Evolutionary conservation across 2,329 filamentous ascomycete species (phyloP), one percentile per base, ranked within the genome.

Genomic region (Pezizomycotina sp.): DNA sequence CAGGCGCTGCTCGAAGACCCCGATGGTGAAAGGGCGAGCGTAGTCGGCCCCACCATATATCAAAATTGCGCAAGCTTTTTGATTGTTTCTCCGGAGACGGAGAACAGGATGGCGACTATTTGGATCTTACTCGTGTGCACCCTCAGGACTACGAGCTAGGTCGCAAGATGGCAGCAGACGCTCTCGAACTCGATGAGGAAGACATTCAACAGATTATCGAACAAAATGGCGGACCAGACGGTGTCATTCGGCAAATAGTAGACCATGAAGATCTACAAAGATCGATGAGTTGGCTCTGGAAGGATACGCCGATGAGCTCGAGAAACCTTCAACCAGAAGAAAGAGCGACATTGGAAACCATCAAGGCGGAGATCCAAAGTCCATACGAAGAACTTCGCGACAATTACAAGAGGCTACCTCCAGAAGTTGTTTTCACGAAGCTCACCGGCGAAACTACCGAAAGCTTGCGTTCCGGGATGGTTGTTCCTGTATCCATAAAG

Each of bases 131-230:
- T 29, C 79, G 89, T 62, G 83, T 98, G 12, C 89, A 98, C 53
- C 89, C 89, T 1, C 89, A 98, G 62, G 89, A 98, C 55, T 98
- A 98, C 58, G 89, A 98, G 50, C 75, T 98, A 44, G 89, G 83
- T 31, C 80, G 86, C 50, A 98, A 98, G 61, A 95, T 98, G 77
- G 89, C 89, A 13, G 89, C 89, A 3, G 89, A 98, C 63, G 89
- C 89, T 10, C 65, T 98, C 30, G 86, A 93, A 55, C 67, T 98
- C 48, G 89, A 98, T 50, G 89, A 98, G 59, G 89, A 98, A 61
- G 89, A 98, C 52, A 82, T 98, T 55, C 91, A 92, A 58, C 82
- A 79, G 1, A 84, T 95, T 60, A 78, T 77, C 4, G 81, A 92
- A 47, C 82, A 93, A 53, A 38, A 42, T 12, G 81, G 83, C 46